phyloP scores from a whole-genome alignment of 768 basidiomycete species.

The Phylloporus arenicola region DNA sequence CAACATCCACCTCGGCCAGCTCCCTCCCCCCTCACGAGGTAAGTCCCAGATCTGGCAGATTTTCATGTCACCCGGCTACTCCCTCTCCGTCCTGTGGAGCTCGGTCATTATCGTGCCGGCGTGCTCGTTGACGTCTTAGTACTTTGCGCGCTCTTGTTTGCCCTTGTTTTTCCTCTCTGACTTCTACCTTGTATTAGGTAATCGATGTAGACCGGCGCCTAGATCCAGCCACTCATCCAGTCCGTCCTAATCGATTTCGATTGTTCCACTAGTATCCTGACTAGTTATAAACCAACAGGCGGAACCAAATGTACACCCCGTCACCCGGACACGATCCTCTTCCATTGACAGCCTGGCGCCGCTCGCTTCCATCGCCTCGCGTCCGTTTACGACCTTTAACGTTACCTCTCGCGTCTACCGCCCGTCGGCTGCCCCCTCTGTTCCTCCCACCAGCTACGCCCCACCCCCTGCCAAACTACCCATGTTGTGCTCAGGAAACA shows the following conservation, averaged over 20 bases:
- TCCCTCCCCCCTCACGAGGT: constrained; percentile 23
- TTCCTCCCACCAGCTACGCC: constrained; percentile 19
- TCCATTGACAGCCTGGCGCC: constrained; percentile 1
- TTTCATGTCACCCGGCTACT: constrained; percentile 17
- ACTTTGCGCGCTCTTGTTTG: constrained; percentile 16
- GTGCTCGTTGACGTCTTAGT: not conserved
- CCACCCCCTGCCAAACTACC: constrained; percentile 7
- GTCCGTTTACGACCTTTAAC: constrained; percentile 8
- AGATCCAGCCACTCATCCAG: constrained; percentile 15
- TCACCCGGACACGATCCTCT: not conserved
- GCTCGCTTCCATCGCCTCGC: constrained; percentile 1
- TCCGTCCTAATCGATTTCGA: constrained; percentile 17
- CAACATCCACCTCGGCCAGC: constrained; percentile 24
- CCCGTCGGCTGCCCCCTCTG: constrained; percentile 2
- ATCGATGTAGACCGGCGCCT: constrained; percentile 17
- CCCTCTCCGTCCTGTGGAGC: constrained; percentile 12
- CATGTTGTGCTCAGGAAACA: constrained; percentile 16
- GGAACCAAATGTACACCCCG: not conserved
- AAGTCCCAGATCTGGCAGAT: constrained; percentile 9
- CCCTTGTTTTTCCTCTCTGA: constrained; percentile 7
- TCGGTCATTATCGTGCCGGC: constrained; percentile 22
- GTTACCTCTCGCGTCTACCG: constrained; percentile 8
- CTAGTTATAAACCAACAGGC: constrained; percentile 20
- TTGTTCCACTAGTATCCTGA: constrained; percentile 11
- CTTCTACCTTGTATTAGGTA: constrained; percentile 22